Evolutionary conservation across 768 basidiomycete species (phyloP), one percentile per base, ranked within the genome.

Genomic region (Aureoboletus auriporus): DNA sequence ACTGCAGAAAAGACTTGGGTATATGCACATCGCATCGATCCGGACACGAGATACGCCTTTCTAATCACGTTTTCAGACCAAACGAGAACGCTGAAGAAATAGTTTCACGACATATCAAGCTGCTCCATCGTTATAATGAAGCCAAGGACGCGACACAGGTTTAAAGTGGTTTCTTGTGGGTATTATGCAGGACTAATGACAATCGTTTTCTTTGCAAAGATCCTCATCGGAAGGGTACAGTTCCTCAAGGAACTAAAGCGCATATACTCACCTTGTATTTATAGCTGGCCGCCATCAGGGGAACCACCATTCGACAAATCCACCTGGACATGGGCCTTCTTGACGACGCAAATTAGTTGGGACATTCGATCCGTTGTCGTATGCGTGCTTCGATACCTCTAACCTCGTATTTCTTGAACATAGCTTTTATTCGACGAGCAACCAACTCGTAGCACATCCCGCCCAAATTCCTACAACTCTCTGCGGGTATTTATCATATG

Each of bases 91-190:
- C 83, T 0, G 78, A 82, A 37, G 68, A 67, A 42, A 78, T 86
- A 8, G 79, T 85, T 20, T 79, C 82, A 51, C 68, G 71, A 12
- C 86, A 89, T 56, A 89, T 89, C 63, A 77, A 77, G 54, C 70
- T 87, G 4, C 69, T 89, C 31, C 89, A 90, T 63, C 71, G 69
- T 33, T 91, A 89, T 52, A 90, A 90, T 51, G 89, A 90, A 62
- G 78, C 86, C 8, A 90, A 90, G 60, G 89, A 91, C 62, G 89
- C 87, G 5, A 75, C 86, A 0, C 89, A 90, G 81, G 88, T 81
- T 31, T 17, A 42, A 42, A 29, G 30, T 47, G 13, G 14, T 38
- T 5, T 38, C 39, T 47, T 33, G 16, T 14, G 4, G 20, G n/a
- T 29, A 35, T 3, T 4, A 12, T 12, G 20, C 20, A 16, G 8